phyloP scores from a whole-genome alignment of 108 stramenopile genomes.

The Nitzschia sp. region DNA sequence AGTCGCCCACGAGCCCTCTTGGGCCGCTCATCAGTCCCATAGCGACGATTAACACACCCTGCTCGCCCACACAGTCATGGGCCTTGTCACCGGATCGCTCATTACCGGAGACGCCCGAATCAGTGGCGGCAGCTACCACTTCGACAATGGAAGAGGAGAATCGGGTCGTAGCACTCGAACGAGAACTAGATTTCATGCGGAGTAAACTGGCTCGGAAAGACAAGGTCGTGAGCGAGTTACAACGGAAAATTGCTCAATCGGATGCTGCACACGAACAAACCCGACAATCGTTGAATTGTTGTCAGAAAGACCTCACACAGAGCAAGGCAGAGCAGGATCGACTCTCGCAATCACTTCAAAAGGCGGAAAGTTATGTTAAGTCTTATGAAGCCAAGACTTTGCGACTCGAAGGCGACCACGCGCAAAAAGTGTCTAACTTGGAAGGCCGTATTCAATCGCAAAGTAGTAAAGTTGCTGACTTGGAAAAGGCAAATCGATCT shows the following conservation, averaged over 20 bases:
- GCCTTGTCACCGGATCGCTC: not conserved
- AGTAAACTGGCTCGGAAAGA: conserved; percentile 39
- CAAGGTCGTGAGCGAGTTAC: conserved; percentile 42
- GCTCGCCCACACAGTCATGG: not conserved
- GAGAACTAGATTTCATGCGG: conserved; percentile 33
- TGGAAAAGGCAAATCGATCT: conserved; percentile 57
- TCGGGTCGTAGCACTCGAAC: conserved; percentile 17
- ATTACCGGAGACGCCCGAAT: not conserved
- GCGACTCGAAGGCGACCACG: conserved; percentile 16
- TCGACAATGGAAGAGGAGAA: conserved; percentile 5
- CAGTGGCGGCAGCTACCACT: not conserved
- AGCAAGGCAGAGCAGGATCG: conserved; percentile 9
- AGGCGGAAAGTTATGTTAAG: conserved; percentile 21
- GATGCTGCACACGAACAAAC: conserved; percentile 35
- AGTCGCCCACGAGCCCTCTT: not conserved
- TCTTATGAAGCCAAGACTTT: conserved; percentile 8
- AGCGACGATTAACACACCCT: not conserved
- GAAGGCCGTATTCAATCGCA: conserved; percentile 5
- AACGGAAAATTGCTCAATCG: conserved; percentile 40
- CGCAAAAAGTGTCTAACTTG: not conserved
- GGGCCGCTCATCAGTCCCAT: not conserved
- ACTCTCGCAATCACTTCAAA: conserved; percentile 15
- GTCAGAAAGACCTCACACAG: conserved; percentile 37
- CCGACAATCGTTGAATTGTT: conserved; percentile 29
- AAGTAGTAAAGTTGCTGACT: conserved; percentile 27